A percentile compares a stretch with the other conserved stretches of the same genome.
phyloP scores from a whole-genome alignment of 2,329 filamentous ascomycete species.

The Pyrenophora teres region DNA sequence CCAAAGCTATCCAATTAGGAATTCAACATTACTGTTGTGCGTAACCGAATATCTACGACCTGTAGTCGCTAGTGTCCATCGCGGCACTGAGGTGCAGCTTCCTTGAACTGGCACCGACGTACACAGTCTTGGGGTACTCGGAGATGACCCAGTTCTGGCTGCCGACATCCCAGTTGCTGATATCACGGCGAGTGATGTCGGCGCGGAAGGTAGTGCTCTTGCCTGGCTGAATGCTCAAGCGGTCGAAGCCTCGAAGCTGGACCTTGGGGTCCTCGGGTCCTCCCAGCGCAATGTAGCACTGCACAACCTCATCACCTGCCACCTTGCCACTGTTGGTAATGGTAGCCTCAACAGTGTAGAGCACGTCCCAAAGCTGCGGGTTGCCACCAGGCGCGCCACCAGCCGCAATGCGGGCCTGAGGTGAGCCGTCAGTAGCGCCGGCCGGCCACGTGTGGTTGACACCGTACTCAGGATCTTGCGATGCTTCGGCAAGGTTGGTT shows the following conservation, averaged over 20 bases:
- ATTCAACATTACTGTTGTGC: conserved; percentile 3
- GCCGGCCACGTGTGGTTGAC: conserved; percentile 63
- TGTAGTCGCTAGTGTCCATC: conserved; percentile 30
- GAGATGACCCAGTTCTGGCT: conserved; percentile 82
- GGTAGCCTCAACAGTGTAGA: conserved; percentile 70
- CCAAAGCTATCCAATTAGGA: conserved; percentile 7
- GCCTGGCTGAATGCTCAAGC: conserved; percentile 73
- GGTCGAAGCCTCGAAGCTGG: conserved; percentile 79
- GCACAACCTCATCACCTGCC: conserved; percentile 72
- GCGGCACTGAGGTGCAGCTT: conserved; percentile 56
- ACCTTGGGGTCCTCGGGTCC: conserved; percentile 71
- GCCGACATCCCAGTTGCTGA: conserved; percentile 82
- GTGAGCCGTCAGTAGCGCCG: conserved; percentile 58
- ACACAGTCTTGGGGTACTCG: conserved; percentile 61
- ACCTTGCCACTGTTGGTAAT: conserved; percentile 72
- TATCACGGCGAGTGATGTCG: conserved; percentile 75
- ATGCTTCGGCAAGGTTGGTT: conserved; percentile 62
- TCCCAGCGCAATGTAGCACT: conserved; percentile 79
- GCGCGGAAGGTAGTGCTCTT: conserved; percentile 68
- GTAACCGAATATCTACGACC: conserved; percentile 3
- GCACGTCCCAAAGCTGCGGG: conserved; percentile 66
- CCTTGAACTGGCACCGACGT: conserved; percentile 64
- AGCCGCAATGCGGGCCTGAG: conserved; percentile 65
- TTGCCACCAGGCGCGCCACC: conserved; percentile 68
- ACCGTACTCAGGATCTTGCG: conserved; percentile 65